phyloP scores from a whole-genome alignment of 73 alveolate species.

The Paramecium caudatum region DNA sequence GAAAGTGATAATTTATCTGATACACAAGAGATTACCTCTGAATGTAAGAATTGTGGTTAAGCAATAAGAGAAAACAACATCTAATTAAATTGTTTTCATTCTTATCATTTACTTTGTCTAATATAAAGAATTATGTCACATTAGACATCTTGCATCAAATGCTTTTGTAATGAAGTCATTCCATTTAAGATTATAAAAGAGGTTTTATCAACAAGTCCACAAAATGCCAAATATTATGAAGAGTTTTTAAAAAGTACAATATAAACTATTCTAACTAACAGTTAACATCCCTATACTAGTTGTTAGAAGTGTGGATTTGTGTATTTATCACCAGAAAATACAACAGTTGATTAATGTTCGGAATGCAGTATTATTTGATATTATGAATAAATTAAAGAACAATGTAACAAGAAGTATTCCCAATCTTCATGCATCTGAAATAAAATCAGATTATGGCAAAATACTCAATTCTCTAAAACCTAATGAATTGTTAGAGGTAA shows the following conservation, averaged over 20 bases:
- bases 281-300: too few relatives aligned
- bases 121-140: not conserved
- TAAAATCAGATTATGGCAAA: not conserved
- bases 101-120: not conserved
- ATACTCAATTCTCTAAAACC: not conserved
- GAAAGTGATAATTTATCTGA: not conserved
- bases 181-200: too few relatives aligned
- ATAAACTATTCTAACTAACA: too few relatives aligned
- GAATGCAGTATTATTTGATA: too few relatives aligned
- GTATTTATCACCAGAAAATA: not conserved
- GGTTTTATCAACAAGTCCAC: too few relatives aligned
- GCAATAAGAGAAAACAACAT: not conserved
- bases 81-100: constrained; percentile 2
- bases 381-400: constrained; percentile 13
- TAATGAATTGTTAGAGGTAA: not conserved
- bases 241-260: too few relatives aligned
- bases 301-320: too few relatives aligned
- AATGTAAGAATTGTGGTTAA: constrained; percentile 1
- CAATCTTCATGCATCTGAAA: not conserved
- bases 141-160: too few relatives aligned
- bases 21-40: not conserved
- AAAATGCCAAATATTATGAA: too few relatives aligned
- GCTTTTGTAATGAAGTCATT: too few relatives aligned
- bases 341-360: too few relatives aligned
- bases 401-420: constrained; percentile 20